A percentile compares a stretch with the other conserved stretches of the same genome.
Conservation (phyloP, 495 filamentous ascomycete species). For the Extremus antarcticus region DNA sequence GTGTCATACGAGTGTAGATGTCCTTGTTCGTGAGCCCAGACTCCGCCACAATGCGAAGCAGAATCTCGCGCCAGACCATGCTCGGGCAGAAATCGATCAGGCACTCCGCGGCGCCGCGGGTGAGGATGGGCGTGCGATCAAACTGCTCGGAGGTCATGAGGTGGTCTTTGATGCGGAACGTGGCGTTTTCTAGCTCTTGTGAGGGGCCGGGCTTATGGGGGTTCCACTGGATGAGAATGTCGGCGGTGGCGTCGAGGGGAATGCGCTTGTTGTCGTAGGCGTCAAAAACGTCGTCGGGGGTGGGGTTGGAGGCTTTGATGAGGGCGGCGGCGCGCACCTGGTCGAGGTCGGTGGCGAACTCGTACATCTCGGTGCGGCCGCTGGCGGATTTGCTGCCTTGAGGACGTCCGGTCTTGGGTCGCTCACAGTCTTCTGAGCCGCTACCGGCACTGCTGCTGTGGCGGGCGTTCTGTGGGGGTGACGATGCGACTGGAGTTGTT, state of each 20-base stretch:
- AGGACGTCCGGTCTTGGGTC: too few species aligned
- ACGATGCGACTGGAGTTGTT: too few species aligned
- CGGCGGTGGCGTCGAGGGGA: background rate
- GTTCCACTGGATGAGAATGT: constrained; percentile 12
- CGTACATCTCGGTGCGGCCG: too few species aligned
- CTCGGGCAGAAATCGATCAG: constrained; percentile 21
- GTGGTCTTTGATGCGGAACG: constrained; percentile 14
- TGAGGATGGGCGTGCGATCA: constrained; percentile 6
- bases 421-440: too few species aligned
- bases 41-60: constrained; percentile 18
- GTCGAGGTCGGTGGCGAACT: too few species aligned
- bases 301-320: background rate
- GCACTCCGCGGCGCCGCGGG: constrained; percentile 8
- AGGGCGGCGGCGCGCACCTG: background rate
- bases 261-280: background rate
- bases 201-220: constrained; percentile 10
- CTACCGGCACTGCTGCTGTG: too few species aligned
- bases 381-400: too few species aligned
- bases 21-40: constrained; percentile 10
- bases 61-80: constrained; percentile 12
- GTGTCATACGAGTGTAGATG: constrained; percentile 12
- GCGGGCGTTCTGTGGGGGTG: too few species aligned
- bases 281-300: constrained; percentile 7
- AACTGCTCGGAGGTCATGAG: constrained; percentile 13
- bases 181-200: constrained; percentile 8